Percentiles rank a stretch among this genome's conserved stretches.
Conservation (phyloP, 495 filamentous ascomycete species). For the Aspergillus cavernicola region DNA sequence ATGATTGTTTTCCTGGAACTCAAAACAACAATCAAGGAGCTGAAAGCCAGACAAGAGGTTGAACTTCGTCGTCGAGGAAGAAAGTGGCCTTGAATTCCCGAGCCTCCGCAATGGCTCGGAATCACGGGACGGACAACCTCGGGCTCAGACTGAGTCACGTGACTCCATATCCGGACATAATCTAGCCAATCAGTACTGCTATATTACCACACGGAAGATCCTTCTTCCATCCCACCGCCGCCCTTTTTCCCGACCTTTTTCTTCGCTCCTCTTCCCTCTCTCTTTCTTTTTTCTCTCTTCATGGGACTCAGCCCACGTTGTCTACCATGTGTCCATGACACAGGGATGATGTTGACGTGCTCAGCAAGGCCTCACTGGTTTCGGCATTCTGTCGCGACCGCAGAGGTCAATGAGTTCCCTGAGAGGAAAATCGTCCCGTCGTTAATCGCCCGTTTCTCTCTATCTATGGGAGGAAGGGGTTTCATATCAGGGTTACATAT, state of each 20-base stretch:
- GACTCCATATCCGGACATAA: constrained; percentile 12
- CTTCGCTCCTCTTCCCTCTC: constrained; percentile 9
- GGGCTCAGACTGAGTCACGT: constrained; percentile 37
- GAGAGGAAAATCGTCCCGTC: constrained; percentile 46
- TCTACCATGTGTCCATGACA: constrained; percentile 24
- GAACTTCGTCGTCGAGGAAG: constrained; percentile 21
- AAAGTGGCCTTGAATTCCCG: constrained; percentile 25
- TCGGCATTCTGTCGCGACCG: constrained; percentile 50
- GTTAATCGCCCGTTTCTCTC: constrained; percentile 57
- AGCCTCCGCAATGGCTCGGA: constrained; percentile 25
- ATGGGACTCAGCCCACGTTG: constrained; percentile 48
- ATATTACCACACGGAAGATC: constrained; percentile 39
- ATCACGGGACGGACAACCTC: constrained; percentile 47
- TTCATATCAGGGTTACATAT: constrained; percentile 54
- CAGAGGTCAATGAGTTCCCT: constrained; percentile 37
- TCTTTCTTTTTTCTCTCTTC: constrained; percentile 27
- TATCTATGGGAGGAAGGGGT: constrained; percentile 46
- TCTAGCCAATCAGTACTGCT: constrained; percentile 33
- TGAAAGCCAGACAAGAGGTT: constrained; percentile 9
- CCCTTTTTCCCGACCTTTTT: constrained; percentile 5
- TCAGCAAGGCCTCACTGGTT: constrained; percentile 40
- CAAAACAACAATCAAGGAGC: constrained; percentile 11
- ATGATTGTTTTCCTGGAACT: constrained; percentile 41
- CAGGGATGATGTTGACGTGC: constrained; percentile 45
- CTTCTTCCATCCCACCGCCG: constrained; percentile 32